Evolutionary conservation across 192 early-diverging fungal genomes (phyloP), one percentile per base, ranked within the genome.

Genomic region (Coemansia sp.): DNA sequence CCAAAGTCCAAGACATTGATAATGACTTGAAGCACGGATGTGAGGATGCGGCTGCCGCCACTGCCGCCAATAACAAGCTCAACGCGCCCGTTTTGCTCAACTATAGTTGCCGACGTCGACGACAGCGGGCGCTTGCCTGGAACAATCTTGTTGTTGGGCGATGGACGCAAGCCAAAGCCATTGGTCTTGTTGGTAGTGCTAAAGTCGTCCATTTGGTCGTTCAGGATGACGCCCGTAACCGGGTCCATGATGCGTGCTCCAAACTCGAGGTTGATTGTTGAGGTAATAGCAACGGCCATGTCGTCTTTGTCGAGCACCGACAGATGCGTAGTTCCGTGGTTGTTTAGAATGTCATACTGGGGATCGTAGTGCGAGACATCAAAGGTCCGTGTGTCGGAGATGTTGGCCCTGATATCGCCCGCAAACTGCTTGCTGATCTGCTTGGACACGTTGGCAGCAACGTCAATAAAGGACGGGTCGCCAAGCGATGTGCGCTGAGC

Each of bases 151-250:
- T 98, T 98, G 79, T 89, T 90, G 6, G 91, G 88, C 18, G 90
- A 92, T 0, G 96, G 95, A 9, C 79, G 83, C 28, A 95, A 80
- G 14, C 94, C 95, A 87, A 91, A 92, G 20, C 69, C 75, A 65
- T 93, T 92, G 9, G 88, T 85, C 9, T 75, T 57, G 59, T 89
- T 89, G 31, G 88, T 88, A 10, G 89, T 91, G 53, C 89, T 91
- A 66, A 96, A 98, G 66, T 98, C 95, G 74, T 96, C 92, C 94
- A 96, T 95, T 68, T 96, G 90, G 71, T 96, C 89, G 74, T 98
- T 98, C 48, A 98, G 79, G 38, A 98, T 91, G 56, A 98, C 80
- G 18, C 95, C 96, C 0, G 93, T 95, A 18, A 63, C 79, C 8
- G 86, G 87, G 72, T 98, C 93, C 86, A 96, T 86, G 28, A 98